phyloP scores from a whole-genome alignment of 192 early-diverging fungal species.

The Podila verticillata region DNA sequence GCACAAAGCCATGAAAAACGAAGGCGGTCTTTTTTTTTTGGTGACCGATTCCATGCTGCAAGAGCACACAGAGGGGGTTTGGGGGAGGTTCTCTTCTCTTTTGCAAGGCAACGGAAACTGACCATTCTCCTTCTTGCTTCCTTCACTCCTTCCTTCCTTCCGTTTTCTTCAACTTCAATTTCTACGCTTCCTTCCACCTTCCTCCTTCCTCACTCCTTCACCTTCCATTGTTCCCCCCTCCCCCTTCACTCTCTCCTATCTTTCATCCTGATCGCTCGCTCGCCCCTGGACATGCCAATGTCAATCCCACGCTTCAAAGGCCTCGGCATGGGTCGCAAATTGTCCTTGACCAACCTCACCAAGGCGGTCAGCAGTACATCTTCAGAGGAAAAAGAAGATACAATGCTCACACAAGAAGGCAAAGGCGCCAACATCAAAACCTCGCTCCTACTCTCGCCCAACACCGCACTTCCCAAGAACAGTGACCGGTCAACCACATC shows the following conservation, averaged over 20 bases:
- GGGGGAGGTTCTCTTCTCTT: too few relatives aligned
- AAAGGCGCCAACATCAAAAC: not conserved
- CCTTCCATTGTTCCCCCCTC: too few relatives aligned
- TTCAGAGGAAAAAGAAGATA: not conserved
- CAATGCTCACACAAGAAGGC: too few relatives aligned
- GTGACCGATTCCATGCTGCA: too few relatives aligned
- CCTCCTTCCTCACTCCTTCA: not conserved
- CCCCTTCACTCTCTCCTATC: too few relatives aligned
- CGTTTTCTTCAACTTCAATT: too few relatives aligned
- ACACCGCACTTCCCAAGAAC: not conserved
- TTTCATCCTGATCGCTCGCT: too few relatives aligned
- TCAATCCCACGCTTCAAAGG: constrained; percentile 24
- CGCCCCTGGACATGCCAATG: not conserved
- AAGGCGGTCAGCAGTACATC: constrained; percentile 22
- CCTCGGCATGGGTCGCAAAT: constrained; percentile 31
- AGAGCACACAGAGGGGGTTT: too few relatives aligned
- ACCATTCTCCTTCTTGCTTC: not conserved
- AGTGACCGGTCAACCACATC: not conserved
- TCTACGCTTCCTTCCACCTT: too few relatives aligned
- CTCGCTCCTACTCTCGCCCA: not conserved
- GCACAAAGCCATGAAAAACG: too few relatives aligned
- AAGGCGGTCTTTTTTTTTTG: too few relatives aligned
- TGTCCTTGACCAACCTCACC: constrained; percentile 29
- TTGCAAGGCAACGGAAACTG: too few relatives aligned
- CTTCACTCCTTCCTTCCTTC: not conserved